These are phyloP conservation scores for Fusarium pininemorale DNA, from an alignment of 2,329 filamentous ascomycete genomes.

Conservation along the genomic window DNA sequence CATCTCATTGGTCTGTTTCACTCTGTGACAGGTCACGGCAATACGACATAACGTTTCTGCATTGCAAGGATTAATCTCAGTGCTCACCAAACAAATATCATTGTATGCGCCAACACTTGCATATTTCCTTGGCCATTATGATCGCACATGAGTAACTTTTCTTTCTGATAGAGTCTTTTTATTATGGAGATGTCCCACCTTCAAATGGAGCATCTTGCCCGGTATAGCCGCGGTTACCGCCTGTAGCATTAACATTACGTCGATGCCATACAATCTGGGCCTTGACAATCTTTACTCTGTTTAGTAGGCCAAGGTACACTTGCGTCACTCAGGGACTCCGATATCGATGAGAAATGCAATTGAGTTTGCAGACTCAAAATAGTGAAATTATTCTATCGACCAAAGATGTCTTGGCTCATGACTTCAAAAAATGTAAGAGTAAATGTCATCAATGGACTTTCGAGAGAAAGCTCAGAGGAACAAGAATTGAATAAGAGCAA, in stretches of 20 bases:
- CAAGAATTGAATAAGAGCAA: neutral
- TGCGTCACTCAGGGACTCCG: neutral
- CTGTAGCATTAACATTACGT: neutral
- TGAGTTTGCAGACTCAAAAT: neutral
- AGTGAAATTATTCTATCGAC: neutral
- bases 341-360: neutral
- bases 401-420: neutral
- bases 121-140: neutral
- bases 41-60: neutral
- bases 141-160: neutral
- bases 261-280: neutral
- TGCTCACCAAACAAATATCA: neutral
- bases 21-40: neutral
- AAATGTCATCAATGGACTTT: neutral
- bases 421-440: neutral
- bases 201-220: neutral
- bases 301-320: neutral
- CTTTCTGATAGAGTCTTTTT: neutral
- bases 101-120: neutral
- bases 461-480: neutral
- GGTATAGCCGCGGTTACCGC: conserved; percentile 7
- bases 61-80: neutral
- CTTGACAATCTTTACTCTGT: neutral
- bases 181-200: conserved; percentile 14
- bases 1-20: conserved; percentile 3